These are phyloP conservation scores for Arthrobotrys iridis DNA, from an alignment of 2,329 filamentous ascomycete genomes.

Conservation along the genomic window DNA sequence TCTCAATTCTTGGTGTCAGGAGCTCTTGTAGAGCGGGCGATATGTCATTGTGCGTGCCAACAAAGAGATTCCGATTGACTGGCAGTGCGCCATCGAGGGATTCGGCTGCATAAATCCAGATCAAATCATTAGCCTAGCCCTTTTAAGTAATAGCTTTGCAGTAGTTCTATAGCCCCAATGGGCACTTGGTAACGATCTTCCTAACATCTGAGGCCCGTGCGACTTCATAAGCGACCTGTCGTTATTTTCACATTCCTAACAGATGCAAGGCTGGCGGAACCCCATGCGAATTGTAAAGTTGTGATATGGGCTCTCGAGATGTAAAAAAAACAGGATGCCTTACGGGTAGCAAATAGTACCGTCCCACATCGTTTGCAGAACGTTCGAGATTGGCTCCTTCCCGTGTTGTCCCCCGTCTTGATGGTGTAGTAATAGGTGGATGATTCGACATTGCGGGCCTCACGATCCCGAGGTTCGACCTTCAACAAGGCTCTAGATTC, in stretches of 20 bases:
- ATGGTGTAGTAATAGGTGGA: conserved; percentile 54
- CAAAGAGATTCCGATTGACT: conserved; percentile 50
- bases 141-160: conserved; percentile 3
- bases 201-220: neutral
- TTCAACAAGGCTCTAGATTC: conserved; percentile 50
- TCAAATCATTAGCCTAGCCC: conserved; percentile 18
- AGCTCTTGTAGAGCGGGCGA: conserved; percentile 37
- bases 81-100: conserved; percentile 51
- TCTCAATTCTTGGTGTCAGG: conserved; percentile 45
- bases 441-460: conserved; percentile 50
- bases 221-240: conserved; percentile 8
- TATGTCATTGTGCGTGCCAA: conserved; percentile 37
- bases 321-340: conserved; percentile 8
- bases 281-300: conserved; percentile 7
- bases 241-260: conserved; percentile 46
- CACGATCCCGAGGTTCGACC: conserved; percentile 48
- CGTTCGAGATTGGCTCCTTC: conserved; percentile 52
- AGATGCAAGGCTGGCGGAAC: conserved; percentile 12
- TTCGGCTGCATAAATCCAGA: conserved; percentile 36
- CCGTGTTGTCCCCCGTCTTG: conserved; percentile 49
- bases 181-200: neutral
- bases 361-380: conserved; percentile 54
- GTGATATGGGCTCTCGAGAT: neutral
- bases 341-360: conserved; percentile 54
- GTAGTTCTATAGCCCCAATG: neutral